Base-by-base conservation (phyloP, 2,329 filamentous ascomycete genomes). In the Teratosphaeria viscida region DNA sequence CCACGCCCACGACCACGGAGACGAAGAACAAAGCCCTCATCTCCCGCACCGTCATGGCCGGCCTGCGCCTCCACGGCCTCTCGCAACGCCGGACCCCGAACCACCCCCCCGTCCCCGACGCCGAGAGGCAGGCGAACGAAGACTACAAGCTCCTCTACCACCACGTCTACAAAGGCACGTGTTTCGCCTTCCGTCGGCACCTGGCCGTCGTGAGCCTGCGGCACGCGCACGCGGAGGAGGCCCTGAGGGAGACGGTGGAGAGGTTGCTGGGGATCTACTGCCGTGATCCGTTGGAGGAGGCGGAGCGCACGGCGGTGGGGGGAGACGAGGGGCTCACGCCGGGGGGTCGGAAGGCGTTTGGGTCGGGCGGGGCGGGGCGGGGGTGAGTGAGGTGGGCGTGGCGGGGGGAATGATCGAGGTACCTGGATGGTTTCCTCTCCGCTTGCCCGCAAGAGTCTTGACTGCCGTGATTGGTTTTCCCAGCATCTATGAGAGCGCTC, bases 91-190 rank as follows among this genome's bases (percentile, higher is more conserved):
- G 23, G 23, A 23, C 23, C 23, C 23, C 23, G 23, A 23, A 23
- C 23, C 23, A 23, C 23, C 23, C 23, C 23, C 23, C 1, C 23
- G 23, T 23, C 23, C 2, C 56, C 1, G 64, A 66, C 27, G 61
- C 60, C 3, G 65, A 67, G 1, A 63, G 67, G 34, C 67, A 67
- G 1, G 75, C 72, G 54, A 77, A 80, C 54, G 78, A 80, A 59
- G 79, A 81, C 61, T 81, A 77, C 69, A 82, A 81, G 65, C 65
- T 78, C 3, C 72, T 81, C 29, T 82, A 81, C 58, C 78, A 81
- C 59, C 78, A 81, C 62, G 75, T 76, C 2, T 80, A 75, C 68
- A 80, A 79, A 62, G 76, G 76, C 14, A 75, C 77, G 2, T 73
- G 73, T n/a, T 76, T 81, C 57, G 75, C 78, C 5, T 74, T 81